These are phyloP conservation scores for Hevea brasiliensis DNA, from an alignment of 345 rosid species.

Conservation along the genomic window DNA sequence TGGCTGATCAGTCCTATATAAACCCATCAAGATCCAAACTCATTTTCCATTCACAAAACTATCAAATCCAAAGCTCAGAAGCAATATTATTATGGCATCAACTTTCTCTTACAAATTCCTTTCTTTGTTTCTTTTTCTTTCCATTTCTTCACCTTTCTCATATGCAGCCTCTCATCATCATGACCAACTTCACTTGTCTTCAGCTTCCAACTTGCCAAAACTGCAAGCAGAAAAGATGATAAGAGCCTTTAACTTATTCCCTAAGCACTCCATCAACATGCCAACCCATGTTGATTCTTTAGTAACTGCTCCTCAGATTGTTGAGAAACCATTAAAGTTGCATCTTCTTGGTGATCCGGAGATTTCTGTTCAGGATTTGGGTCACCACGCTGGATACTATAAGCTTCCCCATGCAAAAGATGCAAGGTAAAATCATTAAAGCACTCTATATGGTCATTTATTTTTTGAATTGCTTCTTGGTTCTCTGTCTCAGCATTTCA, in stretches of 20 bases:
- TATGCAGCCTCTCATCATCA: background rate
- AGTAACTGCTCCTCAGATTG: background rate
- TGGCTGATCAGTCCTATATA: conserved; percentile 10
- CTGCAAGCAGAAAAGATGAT: conserved; percentile 23
- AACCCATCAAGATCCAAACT: conserved; percentile 1
- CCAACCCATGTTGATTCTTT: background rate
- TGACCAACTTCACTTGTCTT: no score
- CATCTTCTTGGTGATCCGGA: conserved; percentile 30
- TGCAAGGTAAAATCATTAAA: conserved; percentile 51
- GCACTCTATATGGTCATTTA: background rate
- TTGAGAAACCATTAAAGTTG: conserved; percentile 44
- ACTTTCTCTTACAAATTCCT: background rate
- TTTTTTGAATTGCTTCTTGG: background rate
- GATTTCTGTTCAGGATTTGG: conserved; percentile 57
- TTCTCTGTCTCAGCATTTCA: no score
- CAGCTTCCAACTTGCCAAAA: conserved; percentile 5
- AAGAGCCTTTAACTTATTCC: conserved; percentile 26
- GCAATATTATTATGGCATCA: background rate
- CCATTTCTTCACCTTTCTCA: background rate
- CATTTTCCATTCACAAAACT: background rate
- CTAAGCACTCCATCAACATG: conserved; percentile 25
- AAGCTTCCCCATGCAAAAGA: conserved; percentile 61
- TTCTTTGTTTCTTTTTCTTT: conserved; percentile 3
- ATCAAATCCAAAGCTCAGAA: background rate
- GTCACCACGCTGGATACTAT: conserved; percentile 84